Base-by-base conservation (phyloP, 1,284 basidiomycete genomes). In the Singerocomus rubriflavus region DNA sequence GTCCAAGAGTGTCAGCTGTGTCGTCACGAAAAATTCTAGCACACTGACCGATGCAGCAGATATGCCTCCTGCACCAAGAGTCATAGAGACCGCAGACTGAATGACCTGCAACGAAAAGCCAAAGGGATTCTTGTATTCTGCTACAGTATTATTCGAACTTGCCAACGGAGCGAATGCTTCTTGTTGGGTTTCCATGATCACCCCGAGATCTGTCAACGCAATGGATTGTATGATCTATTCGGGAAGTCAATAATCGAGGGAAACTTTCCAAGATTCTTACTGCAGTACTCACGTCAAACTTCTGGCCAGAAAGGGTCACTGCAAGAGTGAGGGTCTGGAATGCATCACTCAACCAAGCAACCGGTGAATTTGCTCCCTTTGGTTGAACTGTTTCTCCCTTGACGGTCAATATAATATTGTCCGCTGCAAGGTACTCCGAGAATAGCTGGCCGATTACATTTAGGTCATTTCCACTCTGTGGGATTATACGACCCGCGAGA, bases 91-190 rank as follows among this genome's bases (percentile, higher is more conserved):
- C 4, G 74, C 72, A 1, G 80, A 71, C 59, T 79, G 72, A 21
- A 85, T 66, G 34, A 85, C 83, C 62, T 86, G 83, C 48, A 91
- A 65, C 17, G 80, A 80, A 70, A 91, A 91, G 10, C 81, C 83
- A 67, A 91, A 90, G 2, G 88, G 88, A 67, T 90, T 91, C 67
- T 80, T 80, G 64, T 86, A 88, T 53, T 75, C 71, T 13, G 85
- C 88, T 4, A 84, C 56, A 1, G 85, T 85, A 50, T 74, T 70
- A 50, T 80, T 73, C 25, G 85, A 87, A 57, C 79, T 77, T 0
- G 82, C 71, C n/a, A 75, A 67, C 0, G 85, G 83, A 4, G 79
- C 75, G 57, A 80, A 86, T 0, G 78, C 72, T 60, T 86, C 71
- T 43, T 74, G 73, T 42, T 74, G 72, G 6, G 71, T 74, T 17